These are phyloP conservation scores for Dioscorea dumetorum DNA, from an alignment of 106 monocot genomes.

Conservation along the genomic window DNA sequence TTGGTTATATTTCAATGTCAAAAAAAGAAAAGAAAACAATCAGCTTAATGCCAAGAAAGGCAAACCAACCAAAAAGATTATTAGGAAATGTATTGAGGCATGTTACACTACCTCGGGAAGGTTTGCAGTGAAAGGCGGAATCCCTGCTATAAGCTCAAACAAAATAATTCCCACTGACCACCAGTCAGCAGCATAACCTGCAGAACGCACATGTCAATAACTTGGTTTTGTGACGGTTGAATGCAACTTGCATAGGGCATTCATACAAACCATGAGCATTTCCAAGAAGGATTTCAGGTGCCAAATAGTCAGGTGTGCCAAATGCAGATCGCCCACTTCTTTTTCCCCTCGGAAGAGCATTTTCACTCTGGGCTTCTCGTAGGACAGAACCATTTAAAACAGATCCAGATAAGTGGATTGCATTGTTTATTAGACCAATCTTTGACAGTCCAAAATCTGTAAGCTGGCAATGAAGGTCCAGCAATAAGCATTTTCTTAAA, in stretches of 20 bases:
- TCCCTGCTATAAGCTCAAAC: conserved; percentile 60
- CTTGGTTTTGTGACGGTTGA: too few relatives aligned
- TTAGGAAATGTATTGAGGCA: too few relatives aligned
- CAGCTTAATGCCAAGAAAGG: too few relatives aligned
- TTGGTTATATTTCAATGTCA: too few relatives aligned
- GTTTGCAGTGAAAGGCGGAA: conserved; percentile 54
- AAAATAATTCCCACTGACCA: conserved; percentile 74
- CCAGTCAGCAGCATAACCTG: conserved; percentile 73
- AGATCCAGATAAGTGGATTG: conserved; percentile 39
- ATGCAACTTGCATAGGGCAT: too few relatives aligned
- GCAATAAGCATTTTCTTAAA: too few relatives aligned
- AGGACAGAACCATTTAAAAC: conserved; percentile 17
- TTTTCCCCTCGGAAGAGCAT: conserved; percentile 8
- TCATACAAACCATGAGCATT: conserved; percentile 36
- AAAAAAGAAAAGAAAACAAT: too few relatives aligned
- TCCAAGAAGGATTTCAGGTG: conserved; percentile 68
- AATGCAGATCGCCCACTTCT: conserved; percentile 31
- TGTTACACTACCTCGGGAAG: conserved; percentile 45
- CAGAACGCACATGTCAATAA: not conserved
- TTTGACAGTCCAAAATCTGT: conserved; percentile 83
- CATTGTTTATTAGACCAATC: conserved; percentile 59
- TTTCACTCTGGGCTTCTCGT: conserved; percentile 16
- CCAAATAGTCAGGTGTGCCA: conserved; percentile 61
- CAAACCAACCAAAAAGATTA: too few relatives aligned
- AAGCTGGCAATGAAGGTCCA: conserved; percentile 33